Evolutionary conservation across 371 early-diverging fungal species (phyloP), one percentile per base, ranked within the genome.

Genomic region (Lichtheimia ornata): DNA sequence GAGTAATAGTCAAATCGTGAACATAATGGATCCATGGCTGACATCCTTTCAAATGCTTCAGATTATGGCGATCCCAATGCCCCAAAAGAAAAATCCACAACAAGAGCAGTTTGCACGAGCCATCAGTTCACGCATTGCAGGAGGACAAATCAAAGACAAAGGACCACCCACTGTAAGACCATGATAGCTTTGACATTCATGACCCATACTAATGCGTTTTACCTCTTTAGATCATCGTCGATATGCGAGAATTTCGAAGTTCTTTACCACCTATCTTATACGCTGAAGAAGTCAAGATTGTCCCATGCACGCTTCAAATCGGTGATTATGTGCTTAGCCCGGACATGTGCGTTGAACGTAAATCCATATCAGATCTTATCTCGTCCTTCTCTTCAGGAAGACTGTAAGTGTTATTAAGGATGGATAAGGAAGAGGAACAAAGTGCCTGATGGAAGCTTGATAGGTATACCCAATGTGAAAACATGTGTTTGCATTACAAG

Each of bases 261-360:
- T 85, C 94, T 3, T 69, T 99, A 25, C 99, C 99, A 2, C 88
- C 91, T 11, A 84, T 94, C 22, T 76, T 99, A 2, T 94, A 96
- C 64, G 84, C 87, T 28, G 84, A 87, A 42, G 89, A 92, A 4
- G 81, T 97, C 65, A 72, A 83, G 15, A 71, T 99, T 3, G 69
- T 83, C 14, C 93, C 98, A 2, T 88, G 88, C 63, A 97, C 97
- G 0, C 75, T 99, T 13, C 86, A 89, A 66, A 88, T 98, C 0
- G 99, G 99, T 30, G 99, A 99, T 73, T 99, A 98, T 71, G 83
- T 99, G 14, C 70, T 99, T 35, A 89, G 90, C 35, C 92, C 94
- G 25, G 77, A 83, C 4, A 88, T 95, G 49, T 95, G 93, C 56
- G 92, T 99, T 1, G 99, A 99, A 72, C 82, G 99, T 57, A 99